Percentiles rank a stretch among this genome's conserved stretches.
Conservation (phyloP, 352 stramenopile genomes). For the Elongisporangium prolatum region DNA sequence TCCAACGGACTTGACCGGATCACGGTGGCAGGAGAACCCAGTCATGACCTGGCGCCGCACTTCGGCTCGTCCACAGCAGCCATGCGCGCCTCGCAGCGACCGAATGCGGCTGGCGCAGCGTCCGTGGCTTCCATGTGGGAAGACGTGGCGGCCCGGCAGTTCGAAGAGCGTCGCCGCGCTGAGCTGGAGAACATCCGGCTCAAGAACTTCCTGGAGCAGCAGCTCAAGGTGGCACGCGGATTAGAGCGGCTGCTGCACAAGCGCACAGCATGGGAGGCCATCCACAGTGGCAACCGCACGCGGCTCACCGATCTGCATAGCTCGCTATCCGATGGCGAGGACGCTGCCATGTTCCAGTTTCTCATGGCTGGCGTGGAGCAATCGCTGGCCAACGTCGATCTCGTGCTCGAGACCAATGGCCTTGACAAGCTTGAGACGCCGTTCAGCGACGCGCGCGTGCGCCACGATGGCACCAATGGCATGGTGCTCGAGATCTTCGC, state of each 20-base stretch:
- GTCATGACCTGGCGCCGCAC: not conserved
- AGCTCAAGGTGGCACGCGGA: constrained; percentile 39
- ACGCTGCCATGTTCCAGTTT: constrained; percentile 22
- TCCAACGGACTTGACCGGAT: not conserved
- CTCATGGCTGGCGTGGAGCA: constrained; percentile 24
- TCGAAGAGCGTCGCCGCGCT: constrained; percentile 24
- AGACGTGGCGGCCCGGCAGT: constrained; percentile 35
- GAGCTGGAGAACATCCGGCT: constrained; percentile 49
- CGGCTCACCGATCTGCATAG: not conserved
- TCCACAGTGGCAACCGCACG: not conserved
- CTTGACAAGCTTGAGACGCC: constrained; percentile 24
- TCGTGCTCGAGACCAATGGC: constrained; percentile 30
- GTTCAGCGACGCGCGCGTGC: constrained; percentile 25
- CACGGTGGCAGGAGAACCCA: not conserved
- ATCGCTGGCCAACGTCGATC: constrained; percentile 22
- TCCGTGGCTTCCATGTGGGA: constrained; percentile 27
- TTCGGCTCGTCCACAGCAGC: constrained; percentile 29
- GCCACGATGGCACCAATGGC: constrained; percentile 21
- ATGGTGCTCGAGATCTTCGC: constrained; percentile 39
- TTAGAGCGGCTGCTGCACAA: constrained; percentile 39
- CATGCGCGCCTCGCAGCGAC: constrained; percentile 27
- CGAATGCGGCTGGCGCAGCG: not conserved
- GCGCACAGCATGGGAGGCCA: constrained; percentile 8
- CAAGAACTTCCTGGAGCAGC: constrained; percentile 42
- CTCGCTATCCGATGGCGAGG: constrained; percentile 9